A percentile compares a stretch with the other conserved stretches of the same genome.
Evolutionary conservation across 768 basidiomycete genomes (phyloP).

Genomic region (Hydnum rufescens): DNA sequence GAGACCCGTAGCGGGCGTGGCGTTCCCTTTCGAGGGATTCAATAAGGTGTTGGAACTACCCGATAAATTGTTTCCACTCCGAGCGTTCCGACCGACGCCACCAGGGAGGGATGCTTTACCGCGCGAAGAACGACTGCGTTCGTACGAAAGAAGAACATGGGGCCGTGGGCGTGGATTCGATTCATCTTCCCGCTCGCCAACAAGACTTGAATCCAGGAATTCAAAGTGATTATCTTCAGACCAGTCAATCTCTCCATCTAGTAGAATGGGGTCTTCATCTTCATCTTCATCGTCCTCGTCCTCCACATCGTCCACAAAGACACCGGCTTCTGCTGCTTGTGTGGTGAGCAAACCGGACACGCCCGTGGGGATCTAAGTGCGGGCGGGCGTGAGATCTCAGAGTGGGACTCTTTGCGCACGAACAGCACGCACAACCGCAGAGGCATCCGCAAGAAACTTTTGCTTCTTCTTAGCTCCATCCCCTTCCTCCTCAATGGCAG

Average conservation of each 20-base stretch:
- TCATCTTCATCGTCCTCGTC: constrained; percentile 6
- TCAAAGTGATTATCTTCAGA: constrained; percentile 25
- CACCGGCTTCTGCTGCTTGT: neutral
- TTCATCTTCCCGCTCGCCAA: constrained; percentile 1
- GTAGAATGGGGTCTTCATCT: constrained; percentile 1
- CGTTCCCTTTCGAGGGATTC: neutral
- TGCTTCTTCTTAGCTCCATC: neutral
- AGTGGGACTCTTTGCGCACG: neutral
- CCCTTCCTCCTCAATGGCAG: neutral
- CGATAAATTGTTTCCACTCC: neutral
- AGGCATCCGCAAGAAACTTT: neutral
- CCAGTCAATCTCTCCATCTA: constrained; percentile 3
- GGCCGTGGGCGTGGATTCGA: neutral
- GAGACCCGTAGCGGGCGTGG: neutral
- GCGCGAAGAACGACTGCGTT: neutral
- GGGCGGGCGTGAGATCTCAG: neutral
- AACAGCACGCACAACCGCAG: neutral
- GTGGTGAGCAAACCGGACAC: neutral
- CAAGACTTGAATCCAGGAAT: constrained; percentile 6
- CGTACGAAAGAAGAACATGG: neutral
- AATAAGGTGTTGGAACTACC: neutral
- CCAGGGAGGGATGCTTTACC: neutral
- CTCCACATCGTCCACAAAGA: neutral
- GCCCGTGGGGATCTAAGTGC: neutral
- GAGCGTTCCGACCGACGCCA: neutral